Percentiles rank a stretch among this genome's conserved stretches.
phyloP scores from a whole-genome alignment of 495 filamentous ascomycete genomes.

The Chlorociboria aeruginascens region DNA sequence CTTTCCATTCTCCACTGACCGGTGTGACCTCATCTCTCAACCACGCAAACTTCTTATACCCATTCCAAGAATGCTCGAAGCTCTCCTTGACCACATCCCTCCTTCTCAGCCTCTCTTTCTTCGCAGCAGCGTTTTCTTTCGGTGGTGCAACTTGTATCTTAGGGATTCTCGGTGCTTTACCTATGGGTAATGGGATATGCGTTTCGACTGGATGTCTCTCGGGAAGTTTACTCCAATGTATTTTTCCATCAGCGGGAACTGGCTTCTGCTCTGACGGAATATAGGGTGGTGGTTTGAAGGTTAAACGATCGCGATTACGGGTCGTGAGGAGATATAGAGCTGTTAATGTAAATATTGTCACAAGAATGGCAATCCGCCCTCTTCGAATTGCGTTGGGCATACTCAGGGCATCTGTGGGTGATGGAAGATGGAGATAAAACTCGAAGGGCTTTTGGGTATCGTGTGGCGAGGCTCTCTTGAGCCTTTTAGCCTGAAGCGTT shows the following conservation, averaged over 20 bases:
- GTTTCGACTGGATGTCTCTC: slow-evolving; percentile 35
- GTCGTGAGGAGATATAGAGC: slow-evolving; percentile 14
- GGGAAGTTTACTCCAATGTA: slow-evolving; percentile 30
- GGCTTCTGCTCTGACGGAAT: neutral
- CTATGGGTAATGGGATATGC: slow-evolving; percentile 36
- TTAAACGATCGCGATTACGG: slow-evolving; percentile 7
- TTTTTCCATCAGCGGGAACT: slow-evolving; percentile 1
- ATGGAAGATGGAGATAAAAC: no score
- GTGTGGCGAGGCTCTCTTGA: no score
- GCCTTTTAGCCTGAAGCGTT: no score
- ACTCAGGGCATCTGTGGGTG: no score
- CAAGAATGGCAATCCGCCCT: slow-evolving; percentile 13
- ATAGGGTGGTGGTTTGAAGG: slow-evolving; percentile 12
- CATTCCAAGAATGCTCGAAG: slow-evolving; percentile 62
- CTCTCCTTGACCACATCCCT: slow-evolving; percentile 43
- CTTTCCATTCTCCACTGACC: slow-evolving; percentile 38
- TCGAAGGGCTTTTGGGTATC: no score
- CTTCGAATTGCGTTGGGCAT: slow-evolving; percentile 5
- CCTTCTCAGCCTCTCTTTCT: slow-evolving; percentile 6
- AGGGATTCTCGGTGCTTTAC: slow-evolving; percentile 20
- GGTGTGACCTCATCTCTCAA: slow-evolving; percentile 66
- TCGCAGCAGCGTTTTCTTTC: slow-evolving; percentile 14
- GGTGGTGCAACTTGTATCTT: slow-evolving; percentile 13
- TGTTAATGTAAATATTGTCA: slow-evolving; percentile 7
- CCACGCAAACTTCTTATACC: slow-evolving; percentile 71